Base-by-base conservation (phyloP, 441 rosid species). In the Caryocar brasiliense region DNA sequence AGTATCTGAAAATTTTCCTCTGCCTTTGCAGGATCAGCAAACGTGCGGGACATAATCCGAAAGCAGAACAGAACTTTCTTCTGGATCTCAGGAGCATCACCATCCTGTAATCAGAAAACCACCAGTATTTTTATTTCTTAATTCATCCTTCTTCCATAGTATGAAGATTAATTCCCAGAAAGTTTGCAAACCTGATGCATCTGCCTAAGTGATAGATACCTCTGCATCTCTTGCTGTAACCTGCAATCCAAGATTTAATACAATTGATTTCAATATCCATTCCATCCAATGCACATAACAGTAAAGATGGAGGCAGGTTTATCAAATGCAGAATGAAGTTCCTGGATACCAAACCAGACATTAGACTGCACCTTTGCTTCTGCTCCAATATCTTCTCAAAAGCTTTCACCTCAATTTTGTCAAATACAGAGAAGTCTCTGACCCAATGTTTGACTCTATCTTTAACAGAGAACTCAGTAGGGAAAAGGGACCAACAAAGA, bases 141-240 rank as follows among this genome's bases (percentile, higher is more conserved):
- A 42, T 24, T 41, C 47, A 59, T 61, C 30, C 50, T 35, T 56
- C 52, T 12, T 12, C 33, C 52, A 47, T 13, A 40, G 46, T 17
- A 54, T 23, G 13, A 38, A 51, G 30, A 37, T 53, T 43, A 53
- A 56, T 41, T 37, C 47, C 62, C 61, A 42, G n/a, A n/a, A 41
- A 33, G 61, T 34, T 35, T 20, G 35, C 80, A 22, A 52, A 89
- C 99, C 99, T 90, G 88, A 61, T 77, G 82, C 70, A 40, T 69
- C 76, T 83, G 89, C 85, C 92, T 83, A 41, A 85, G 71, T 25
- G 83, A 79, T 46, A 90, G 72, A 70, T 90, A 94, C 63, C 62
- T 81, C 83, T 74, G 96, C 95, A 90, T 86, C 82, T 94, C 99
- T 67, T 79, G 96, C 64, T 94, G 98, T 76, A 86, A 79, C 87